These are phyloP conservation scores for Cantharellus cinnabarinus DNA, from an alignment of 768 basidiomycete genomes.

Conservation along the genomic window DNA sequence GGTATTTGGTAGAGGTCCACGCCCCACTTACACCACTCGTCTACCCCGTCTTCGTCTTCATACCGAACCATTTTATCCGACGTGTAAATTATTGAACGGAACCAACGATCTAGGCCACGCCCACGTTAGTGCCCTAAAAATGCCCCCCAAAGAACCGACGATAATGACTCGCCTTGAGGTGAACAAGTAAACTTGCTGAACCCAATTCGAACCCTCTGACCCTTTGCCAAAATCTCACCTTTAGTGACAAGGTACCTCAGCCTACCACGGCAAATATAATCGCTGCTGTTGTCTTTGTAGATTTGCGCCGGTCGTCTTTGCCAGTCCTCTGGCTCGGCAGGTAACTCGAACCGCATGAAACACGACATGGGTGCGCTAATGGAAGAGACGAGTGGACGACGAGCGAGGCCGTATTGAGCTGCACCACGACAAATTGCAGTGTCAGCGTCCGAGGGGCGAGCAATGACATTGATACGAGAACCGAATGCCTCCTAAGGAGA, in stretches of 20 bases:
- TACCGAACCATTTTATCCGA: conserved; percentile 61
- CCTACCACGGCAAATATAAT: conserved; percentile 69
- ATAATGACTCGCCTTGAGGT: conserved; percentile 21
- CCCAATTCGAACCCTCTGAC: conserved; percentile 57
- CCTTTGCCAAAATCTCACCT: conserved; percentile 68
- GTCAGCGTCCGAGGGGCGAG: conserved; percentile 66
- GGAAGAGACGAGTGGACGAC: conserved; percentile 52
- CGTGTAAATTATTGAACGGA: conserved; percentile 62
- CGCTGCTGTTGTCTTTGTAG: conserved; percentile 48
- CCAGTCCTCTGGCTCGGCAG: conserved; percentile 68
- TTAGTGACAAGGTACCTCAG: conserved; percentile 72
- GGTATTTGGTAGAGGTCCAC: conserved; percentile 62
- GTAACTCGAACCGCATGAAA: conserved; percentile 77
- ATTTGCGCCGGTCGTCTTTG: conserved; percentile 68
- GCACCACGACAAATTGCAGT: conserved; percentile 74
- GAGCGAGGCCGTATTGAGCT: conserved; percentile 68
- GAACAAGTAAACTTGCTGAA: conserved; percentile 32
- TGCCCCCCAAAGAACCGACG: background rate
- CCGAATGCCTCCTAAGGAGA: conserved; percentile 38
- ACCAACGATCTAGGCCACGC: conserved; percentile 28
- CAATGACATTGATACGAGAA: conserved; percentile 46
- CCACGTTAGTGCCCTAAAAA: background rate
- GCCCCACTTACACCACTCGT: conserved; percentile 34
- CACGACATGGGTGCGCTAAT: conserved; percentile 67
- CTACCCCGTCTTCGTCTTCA: conserved; percentile 35